Evolutionary conservation across 2,329 filamentous ascomycete genomes (phyloP).

Genomic region (Tolypocladium guangdongense): DNA sequence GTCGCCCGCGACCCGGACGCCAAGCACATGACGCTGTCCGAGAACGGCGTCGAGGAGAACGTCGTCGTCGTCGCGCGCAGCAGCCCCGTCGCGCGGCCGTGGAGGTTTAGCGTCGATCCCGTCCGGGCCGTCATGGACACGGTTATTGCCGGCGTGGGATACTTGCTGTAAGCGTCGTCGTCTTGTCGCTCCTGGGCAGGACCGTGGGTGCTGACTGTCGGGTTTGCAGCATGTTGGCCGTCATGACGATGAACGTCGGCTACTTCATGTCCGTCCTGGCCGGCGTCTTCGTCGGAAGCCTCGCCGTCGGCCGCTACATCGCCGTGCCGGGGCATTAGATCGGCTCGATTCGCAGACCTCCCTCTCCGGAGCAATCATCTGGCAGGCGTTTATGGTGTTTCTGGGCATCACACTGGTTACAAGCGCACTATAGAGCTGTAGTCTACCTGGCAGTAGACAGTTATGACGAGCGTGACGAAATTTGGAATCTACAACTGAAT

Average conservation of each 20-base stretch:
- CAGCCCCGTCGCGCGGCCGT: constrained; percentile 48
- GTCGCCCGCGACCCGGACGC: constrained; percentile 48
- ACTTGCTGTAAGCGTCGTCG: constrained; percentile 62
- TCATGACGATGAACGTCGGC: constrained; percentile 83
- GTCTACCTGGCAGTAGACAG: neutral
- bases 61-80: constrained; percentile 61
- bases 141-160: constrained; percentile 64
- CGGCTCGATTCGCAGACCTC: neutral
- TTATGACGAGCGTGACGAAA: neutral
- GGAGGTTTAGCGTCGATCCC: constrained; percentile 72
- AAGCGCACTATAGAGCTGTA: neutral
- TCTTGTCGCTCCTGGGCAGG: neutral
- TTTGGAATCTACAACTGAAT: neutral
- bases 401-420: neutral
- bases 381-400: neutral
- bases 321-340: constrained; percentile 34
- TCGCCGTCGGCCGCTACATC: constrained; percentile 64
- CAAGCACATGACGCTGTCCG: constrained; percentile 56
- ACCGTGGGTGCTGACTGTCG: neutral
- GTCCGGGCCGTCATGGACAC: constrained; percentile 61
- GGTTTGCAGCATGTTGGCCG: constrained; percentile 77
- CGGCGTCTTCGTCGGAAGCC: constrained; percentile 76
- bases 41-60: constrained; percentile 71
- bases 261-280: constrained; percentile 74
- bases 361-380: neutral